Conservation (phyloP, 495 filamentous ascomycete species). For the Penicillium nucicola region DNA sequence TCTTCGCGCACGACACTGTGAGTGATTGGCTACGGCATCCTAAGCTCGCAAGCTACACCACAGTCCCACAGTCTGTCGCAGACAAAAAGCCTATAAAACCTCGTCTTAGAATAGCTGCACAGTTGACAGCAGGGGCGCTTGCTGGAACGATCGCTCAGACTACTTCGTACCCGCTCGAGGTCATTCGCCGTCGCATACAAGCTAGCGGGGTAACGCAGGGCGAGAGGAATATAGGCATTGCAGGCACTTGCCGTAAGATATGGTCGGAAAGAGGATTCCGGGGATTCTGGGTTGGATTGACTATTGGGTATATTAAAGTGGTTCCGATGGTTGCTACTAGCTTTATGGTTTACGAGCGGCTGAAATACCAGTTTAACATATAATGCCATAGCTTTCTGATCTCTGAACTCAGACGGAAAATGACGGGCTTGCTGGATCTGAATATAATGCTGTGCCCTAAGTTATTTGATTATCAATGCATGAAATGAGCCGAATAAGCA, state of each 20-base stretch:
- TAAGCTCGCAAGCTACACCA: slow-evolving; percentile 61
- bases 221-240: slow-evolving; percentile 68
- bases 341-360: slow-evolving; percentile 71
- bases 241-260: slow-evolving; percentile 68
- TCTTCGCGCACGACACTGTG: slow-evolving; percentile 81
- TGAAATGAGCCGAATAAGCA: no score
- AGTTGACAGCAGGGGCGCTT: slow-evolving; percentile 73
- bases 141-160: slow-evolving; percentile 86
- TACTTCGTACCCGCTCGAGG: slow-evolving; percentile 82
- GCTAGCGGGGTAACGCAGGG: slow-evolving; percentile 86
- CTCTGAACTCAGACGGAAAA: no score
- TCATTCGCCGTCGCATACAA: slow-evolving; percentile 86
- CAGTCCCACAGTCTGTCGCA: slow-evolving; percentile 35
- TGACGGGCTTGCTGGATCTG: no score
- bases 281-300: slow-evolving; percentile 86
- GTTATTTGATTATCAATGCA: no score
- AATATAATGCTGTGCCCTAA: no score
- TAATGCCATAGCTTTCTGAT: no score
- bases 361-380: slow-evolving; percentile 44
- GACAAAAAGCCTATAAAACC: no score
- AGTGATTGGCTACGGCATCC: slow-evolving; percentile 71
- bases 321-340: slow-evolving; percentile 82
- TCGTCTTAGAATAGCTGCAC: slow-evolving; percentile 62
- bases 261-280: slow-evolving; percentile 65
- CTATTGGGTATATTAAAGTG: slow-evolving; percentile 89